Evolutionary conservation across 129 eudicot species (phyloP).

Genomic region (Dittrichia graveolens): DNA sequence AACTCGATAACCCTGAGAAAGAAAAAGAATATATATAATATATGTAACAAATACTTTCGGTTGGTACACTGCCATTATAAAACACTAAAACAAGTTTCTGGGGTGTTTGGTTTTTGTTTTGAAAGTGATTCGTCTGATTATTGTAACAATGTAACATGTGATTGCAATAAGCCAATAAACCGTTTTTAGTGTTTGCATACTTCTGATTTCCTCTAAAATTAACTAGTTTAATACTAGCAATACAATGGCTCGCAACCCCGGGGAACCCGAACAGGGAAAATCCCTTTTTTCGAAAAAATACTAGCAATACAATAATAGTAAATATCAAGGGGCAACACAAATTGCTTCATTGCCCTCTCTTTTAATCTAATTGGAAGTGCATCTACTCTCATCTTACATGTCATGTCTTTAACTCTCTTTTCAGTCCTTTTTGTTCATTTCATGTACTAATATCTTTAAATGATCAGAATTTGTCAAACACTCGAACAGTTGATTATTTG

Average conservation of each 20-base stretch:
- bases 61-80: conserved; percentile 6
- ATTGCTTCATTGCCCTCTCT: background rate
- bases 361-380: background rate
- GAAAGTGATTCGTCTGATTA: background rate
- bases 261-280: no score
- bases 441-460: background rate
- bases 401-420: background rate
- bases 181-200: background rate
- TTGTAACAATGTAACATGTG: background rate
- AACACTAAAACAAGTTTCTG: conserved; percentile 3
- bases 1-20: conserved; percentile 90
- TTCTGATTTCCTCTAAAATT: background rate
- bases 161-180: background rate
- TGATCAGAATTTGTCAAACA: no score
- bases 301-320: background rate
- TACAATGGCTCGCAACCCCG: no score
- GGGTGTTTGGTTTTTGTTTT: background rate
- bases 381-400: background rate
- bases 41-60: background rate
- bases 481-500: background rate
- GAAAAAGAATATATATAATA: background rate
- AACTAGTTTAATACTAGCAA: no score
- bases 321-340: background rate
- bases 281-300: no score
- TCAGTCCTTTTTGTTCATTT: background rate